Conservation (phyloP, 805 yeast genomes). For the Yarrowia sp. region DNA sequence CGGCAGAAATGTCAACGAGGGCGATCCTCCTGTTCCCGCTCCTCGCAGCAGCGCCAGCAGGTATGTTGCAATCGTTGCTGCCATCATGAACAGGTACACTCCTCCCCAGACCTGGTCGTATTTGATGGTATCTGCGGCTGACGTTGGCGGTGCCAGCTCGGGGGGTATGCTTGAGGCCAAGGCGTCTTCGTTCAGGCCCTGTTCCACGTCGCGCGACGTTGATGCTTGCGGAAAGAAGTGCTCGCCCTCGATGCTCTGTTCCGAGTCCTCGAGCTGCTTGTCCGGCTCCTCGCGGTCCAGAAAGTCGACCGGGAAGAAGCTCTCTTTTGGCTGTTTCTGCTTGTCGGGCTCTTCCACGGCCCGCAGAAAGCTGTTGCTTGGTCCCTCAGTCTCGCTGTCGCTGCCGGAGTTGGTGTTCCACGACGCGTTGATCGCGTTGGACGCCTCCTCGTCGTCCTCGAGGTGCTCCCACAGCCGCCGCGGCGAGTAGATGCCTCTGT, state of each 20-base stretch:
- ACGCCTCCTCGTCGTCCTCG: constrained; percentile 23
- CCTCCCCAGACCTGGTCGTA: constrained; percentile 35
- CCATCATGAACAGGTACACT: constrained; percentile 34
- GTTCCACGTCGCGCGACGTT: neutral
- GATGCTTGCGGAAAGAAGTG: constrained; percentile 2
- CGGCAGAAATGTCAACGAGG: neutral
- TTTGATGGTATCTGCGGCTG: constrained; percentile 6
- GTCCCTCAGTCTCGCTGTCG: constrained; percentile 8
- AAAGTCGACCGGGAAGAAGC: constrained; percentile 21
- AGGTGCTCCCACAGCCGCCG: constrained; percentile 18
- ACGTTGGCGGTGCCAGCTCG: neutral
- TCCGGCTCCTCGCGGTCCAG: constrained; percentile 9
- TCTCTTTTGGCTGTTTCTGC: constrained; percentile 14
- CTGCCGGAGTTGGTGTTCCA: constrained; percentile 20
- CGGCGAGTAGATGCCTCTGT: constrained; percentile 19
- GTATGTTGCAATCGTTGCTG: constrained; percentile 37
- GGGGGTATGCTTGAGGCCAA: constrained; percentile 23
- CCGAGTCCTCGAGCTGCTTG: constrained; percentile 4
- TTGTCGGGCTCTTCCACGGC: constrained; percentile 16
- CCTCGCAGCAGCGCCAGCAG: constrained; percentile 36
- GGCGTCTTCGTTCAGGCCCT: constrained; percentile 26
- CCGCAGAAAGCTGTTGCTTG: constrained; percentile 21
- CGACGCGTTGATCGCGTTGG: constrained; percentile 21
- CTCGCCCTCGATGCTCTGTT: constrained; percentile 8
- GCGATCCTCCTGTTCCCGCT: constrained; percentile 24